phyloP scores from a whole-genome alignment of 495 filamentous ascomycete genomes.

The Trichoderma virens region DNA sequence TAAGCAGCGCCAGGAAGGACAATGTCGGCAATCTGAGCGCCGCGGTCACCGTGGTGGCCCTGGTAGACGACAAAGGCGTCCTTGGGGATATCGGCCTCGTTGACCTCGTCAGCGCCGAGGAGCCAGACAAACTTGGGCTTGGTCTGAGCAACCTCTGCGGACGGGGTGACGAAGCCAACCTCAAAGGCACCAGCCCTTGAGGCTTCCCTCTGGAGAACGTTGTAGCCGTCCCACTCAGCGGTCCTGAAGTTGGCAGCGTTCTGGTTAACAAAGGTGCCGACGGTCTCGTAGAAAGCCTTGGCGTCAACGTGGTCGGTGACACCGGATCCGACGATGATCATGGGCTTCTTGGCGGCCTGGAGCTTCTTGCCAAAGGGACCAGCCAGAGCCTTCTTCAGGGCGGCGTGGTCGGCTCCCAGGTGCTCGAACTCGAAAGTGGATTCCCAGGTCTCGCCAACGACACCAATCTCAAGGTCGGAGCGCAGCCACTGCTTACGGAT shows the following conservation, averaged over 20 bases:
- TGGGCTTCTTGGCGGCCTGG: conserved; percentile 75
- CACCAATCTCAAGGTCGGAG: conserved; percentile 85
- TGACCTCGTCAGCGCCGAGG: conserved; percentile 88
- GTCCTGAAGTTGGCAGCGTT: conserved; percentile 79
- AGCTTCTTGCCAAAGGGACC: conserved; percentile 89
- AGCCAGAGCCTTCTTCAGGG: conserved; percentile 76
- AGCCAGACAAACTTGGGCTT: conserved; percentile 95
- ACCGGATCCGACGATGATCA: conserved; percentile 91
- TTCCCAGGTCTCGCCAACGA: conserved; percentile 85
- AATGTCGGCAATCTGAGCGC: conserved; percentile 87
- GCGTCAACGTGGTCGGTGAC: conserved; percentile 83
- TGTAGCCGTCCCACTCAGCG: conserved; percentile 94
- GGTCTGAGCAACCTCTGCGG: conserved; percentile 64
- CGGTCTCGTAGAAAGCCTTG: conserved; percentile 83
- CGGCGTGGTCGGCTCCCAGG: conserved; percentile 65
- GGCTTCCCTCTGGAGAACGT: conserved; percentile 86
- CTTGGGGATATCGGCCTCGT: conserved; percentile 72
- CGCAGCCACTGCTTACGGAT: conserved; percentile 97
- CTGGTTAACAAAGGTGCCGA: conserved; percentile 88
- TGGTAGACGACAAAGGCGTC: conserved; percentile 96
- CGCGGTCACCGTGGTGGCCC: conserved; percentile 92
- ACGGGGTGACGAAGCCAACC: conserved; percentile 84
- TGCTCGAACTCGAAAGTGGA: conserved; percentile 91
- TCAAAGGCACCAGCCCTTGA: conserved; percentile 91
- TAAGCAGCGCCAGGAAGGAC: conserved; percentile 91